A percentile compares a stretch with the other conserved stretches of the same genome.
Evolutionary conservation across 768 basidiomycete species (phyloP).

Genomic region (Rhodotorula graminis): DNA sequence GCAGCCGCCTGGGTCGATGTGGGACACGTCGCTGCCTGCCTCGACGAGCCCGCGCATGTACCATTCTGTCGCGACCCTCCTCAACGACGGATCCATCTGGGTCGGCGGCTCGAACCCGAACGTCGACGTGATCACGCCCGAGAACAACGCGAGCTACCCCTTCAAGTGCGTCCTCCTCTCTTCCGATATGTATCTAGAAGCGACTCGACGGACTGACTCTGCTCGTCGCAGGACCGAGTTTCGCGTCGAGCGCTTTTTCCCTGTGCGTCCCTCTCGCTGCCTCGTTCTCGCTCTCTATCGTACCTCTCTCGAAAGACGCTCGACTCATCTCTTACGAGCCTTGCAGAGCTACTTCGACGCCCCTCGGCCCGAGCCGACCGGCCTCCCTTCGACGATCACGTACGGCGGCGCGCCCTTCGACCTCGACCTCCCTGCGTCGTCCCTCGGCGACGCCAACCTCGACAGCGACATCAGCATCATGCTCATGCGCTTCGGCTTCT

Average conservation of each 20-base stretch:
- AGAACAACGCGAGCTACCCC: constrained; percentile 14
- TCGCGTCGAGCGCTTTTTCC: constrained; percentile 72
- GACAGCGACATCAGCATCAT: constrained; percentile 67
- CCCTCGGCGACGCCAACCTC: background rate
- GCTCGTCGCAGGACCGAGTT: constrained; percentile 59
- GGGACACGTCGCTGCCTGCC: constrained; percentile 48
- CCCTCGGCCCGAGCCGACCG: constrained; percentile 57
- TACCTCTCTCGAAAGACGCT: no score
- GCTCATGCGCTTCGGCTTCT: constrained; percentile 67
- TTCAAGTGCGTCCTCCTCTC: background rate
- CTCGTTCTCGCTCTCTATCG: no score
- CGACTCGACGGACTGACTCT: background rate
- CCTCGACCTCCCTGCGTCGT: constrained; percentile 41
- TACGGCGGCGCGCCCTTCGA: constrained; percentile 74
- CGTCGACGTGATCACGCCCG: constrained; percentile 53
- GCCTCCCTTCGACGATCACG: constrained; percentile 60
- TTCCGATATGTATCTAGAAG: background rate
- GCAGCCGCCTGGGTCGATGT: constrained; percentile 65
- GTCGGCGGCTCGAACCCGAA: constrained; percentile 48
- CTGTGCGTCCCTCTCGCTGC: constrained; percentile 42
- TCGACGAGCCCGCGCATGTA: constrained; percentile 65
- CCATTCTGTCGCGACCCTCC: constrained; percentile 79
- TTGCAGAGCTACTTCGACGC: constrained; percentile 53
- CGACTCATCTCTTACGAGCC: no score
- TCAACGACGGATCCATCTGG: constrained; percentile 58